Evolutionary conservation across 2,329 filamentous ascomycete species (phyloP), one percentile per base, ranked within the genome.

Genomic region (Gaeumannomyces tritici): DNA sequence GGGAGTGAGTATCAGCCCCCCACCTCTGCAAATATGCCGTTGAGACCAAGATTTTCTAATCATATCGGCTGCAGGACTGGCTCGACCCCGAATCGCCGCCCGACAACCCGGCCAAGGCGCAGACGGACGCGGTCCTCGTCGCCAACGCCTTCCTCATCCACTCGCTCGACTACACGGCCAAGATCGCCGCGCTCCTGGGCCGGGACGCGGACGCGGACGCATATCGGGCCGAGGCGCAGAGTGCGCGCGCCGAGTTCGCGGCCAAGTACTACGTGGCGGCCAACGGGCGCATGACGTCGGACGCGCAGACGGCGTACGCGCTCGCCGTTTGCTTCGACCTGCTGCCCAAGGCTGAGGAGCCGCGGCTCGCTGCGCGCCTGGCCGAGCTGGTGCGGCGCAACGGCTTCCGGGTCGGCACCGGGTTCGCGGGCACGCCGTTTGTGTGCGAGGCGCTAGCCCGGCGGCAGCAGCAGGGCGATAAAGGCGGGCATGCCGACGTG

Each of bases 31-130:
- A 51, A 21, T 7, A 4, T 51, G n/a, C 42, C 18, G 21, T 51
- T 13, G 21, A 47, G 18, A 4, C 15, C 4, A 47, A n/a, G 42
- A n/a, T 51, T n/a, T 51, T 21, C 12, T 4, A 33, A n/a, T 11
- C 42, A 51, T 13, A 51, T 51, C 7, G 42, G 18, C 33, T 74
- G 42, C 42, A 73, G 15, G 75, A 77, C 66, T 77, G 76, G 75
- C 72, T 78, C 2, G 75, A 77, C 63, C 75, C 75, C 3, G 67
- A 67, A 21, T 73, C 76, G 0, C 74, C 76, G 3, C 67, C 73
- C 3, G 66, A 70, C 7, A 65, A 72, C 33, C 73, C 76, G 0
- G 72, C 66, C 21, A 63, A 67, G 12, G 72, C 69, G 1, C 70
- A 66, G 21, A 77, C 75, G 0, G 70, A 74, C 61, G 65, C 68